Conservation (phyloP, 208 protist genomes). For the Endotrypanum monterogeii region DNA sequence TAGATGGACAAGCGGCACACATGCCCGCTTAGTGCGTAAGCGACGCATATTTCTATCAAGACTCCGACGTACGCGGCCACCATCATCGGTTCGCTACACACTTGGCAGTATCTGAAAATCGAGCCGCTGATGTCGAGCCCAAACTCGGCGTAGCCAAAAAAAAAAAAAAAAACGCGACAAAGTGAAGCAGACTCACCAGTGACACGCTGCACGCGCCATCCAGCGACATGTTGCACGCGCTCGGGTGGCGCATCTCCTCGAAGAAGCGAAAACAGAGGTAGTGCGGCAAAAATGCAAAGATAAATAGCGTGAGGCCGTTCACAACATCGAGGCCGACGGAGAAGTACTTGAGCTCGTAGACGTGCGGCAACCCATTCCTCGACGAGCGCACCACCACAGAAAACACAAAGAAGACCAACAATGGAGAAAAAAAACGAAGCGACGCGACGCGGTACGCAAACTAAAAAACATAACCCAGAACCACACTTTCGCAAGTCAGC, state of each 20-base stretch:
- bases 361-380: slow-evolving; percentile 29
- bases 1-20: slow-evolving; percentile 45
- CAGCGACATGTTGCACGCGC: slow-evolving; percentile 11
- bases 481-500: slow-evolving; percentile 49
- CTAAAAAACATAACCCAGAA: slow-evolving; percentile 59
- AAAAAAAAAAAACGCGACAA: slow-evolving; percentile 59
- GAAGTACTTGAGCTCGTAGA: slow-evolving; percentile 42
- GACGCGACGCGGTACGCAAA: slow-evolving; percentile 60
- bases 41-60: slow-evolving; percentile 54
- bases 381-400: slow-evolving; percentile 51
- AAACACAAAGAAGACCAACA: slow-evolving; percentile 67
- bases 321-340: slow-evolving; percentile 33
- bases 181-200: slow-evolving; percentile 51
- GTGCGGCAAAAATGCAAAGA: slow-evolving; percentile 60
- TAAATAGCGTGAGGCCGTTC: slow-evolving; percentile 51
- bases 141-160: slow-evolving; percentile 73
- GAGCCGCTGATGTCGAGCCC: slow-evolving; percentile 33
- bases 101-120: slow-evolving; percentile 39
- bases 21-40: slow-evolving; percentile 48
- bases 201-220: slow-evolving; percentile 37
- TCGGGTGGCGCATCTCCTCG: slow-evolving; percentile 24
- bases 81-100: slow-evolving; percentile 40
- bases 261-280: slow-evolving; percentile 40
- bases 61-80: slow-evolving; percentile 53
- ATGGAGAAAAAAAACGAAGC: slow-evolving; percentile 73